Evolutionary conservation across 192 early-diverging fungal species (phyloP).

Genomic region (Chytriomyces hyalinus): DNA sequence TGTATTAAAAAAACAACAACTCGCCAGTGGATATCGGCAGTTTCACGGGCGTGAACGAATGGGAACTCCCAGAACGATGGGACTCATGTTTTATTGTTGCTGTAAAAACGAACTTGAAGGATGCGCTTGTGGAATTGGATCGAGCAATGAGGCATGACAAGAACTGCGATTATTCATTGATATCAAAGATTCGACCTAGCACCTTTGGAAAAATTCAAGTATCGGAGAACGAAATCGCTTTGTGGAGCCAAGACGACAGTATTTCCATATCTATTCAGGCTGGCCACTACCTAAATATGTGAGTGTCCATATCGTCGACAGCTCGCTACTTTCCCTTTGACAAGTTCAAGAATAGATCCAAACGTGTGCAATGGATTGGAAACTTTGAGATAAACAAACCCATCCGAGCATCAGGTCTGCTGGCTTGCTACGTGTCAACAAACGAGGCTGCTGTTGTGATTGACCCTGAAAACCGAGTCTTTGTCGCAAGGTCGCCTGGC

Average conservation of each 20-base stretch:
- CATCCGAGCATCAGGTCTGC: background rate
- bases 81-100: background rate
- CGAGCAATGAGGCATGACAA: background rate
- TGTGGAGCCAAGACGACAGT: background rate
- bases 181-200: background rate
- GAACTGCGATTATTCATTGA: background rate
- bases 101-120: background rate
- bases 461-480: background rate
- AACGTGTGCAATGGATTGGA: background rate
- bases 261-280: background rate
- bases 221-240: background rate
- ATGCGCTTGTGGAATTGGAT: background rate
- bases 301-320: too few species aligned
- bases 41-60: background rate
- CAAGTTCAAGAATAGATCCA: too few species aligned
- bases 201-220: background rate
- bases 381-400: background rate
- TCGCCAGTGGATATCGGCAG: too few species aligned
- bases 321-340: too few species aligned
- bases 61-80: background rate
- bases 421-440: background rate
- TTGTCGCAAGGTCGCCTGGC: background rate
- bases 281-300: background rate
- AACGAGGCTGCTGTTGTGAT: conserved; percentile 1
- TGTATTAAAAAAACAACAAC: too few species aligned